phyloP scores from a whole-genome alignment of 148 eudicot species.

The Talinum fruticosum region DNA sequence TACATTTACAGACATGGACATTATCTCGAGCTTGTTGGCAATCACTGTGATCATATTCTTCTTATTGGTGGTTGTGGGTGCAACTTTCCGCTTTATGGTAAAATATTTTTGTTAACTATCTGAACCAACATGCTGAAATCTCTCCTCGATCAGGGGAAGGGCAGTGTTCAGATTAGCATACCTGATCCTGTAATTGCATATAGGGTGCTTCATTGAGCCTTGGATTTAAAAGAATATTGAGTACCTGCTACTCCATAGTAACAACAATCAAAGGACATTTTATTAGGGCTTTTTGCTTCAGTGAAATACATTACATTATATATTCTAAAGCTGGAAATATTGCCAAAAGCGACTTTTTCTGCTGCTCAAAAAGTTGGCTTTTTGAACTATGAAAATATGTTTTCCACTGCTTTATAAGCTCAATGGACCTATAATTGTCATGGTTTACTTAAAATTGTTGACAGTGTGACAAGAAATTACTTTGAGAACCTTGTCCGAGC shows the following conservation, averaged over 20 bases:
- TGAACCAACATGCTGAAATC: neutral
- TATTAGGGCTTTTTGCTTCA: neutral
- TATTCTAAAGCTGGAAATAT: neutral
- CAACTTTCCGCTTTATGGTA: neutral
- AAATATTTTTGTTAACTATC: neutral
- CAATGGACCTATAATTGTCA: neutral
- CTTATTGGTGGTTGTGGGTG: constrained; percentile 1
- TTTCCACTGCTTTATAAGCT: neutral
- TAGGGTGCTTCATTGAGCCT: neutral
- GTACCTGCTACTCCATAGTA: neutral
- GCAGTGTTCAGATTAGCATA: too few species aligned
- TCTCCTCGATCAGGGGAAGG: too few species aligned
- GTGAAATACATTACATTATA: neutral
- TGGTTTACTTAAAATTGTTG: neutral
- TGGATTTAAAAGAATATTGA: neutral
- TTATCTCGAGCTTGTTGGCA: neutral
- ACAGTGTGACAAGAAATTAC: constrained; percentile 77
- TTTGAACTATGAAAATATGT: neutral
- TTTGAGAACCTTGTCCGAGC: constrained; percentile 93
- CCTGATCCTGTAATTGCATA: neutral
- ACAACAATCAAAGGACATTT: neutral
- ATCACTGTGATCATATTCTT: neutral
- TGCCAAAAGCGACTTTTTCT: neutral
- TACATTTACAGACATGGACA: neutral
- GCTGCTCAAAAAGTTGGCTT: neutral